Conservation (phyloP, 306 rosid species). For the Rosa multiflora region DNA sequence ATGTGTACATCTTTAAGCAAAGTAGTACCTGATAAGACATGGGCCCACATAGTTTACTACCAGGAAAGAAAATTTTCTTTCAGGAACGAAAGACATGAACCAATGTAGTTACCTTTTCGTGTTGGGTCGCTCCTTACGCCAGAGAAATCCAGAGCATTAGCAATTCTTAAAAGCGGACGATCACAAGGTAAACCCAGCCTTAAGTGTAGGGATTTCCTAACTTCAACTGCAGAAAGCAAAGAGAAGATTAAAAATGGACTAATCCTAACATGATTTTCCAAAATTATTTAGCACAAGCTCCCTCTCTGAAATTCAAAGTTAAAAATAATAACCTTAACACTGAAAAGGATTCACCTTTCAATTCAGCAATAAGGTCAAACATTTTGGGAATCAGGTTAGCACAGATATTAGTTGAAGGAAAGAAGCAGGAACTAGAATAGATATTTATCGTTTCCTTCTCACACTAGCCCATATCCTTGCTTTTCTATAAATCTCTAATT, state of each 20-base stretch:
- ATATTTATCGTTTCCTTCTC: not conserved
- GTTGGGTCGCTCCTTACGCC: conserved; percentile 36
- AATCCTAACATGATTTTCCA: not conserved
- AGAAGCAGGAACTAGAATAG: not conserved
- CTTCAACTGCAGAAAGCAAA: conserved; percentile 69
- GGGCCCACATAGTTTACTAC: conserved; percentile 7
- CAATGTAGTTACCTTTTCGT: conserved; percentile 54
- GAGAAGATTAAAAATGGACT: not conserved
- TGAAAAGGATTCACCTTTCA: not conserved
- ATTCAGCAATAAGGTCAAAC: not conserved
- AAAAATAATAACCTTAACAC: not conserved
- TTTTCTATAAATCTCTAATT: no score
- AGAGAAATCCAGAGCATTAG: conserved; percentile 72
- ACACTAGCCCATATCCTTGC: not conserved
- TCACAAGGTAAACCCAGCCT: conserved; percentile 85
- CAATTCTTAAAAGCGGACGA: conserved; percentile 88
- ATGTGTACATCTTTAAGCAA: conserved; percentile 79
- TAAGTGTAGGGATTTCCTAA: conserved; percentile 76
- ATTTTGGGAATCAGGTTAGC: not conserved
- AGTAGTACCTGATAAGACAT: conserved; percentile 52
- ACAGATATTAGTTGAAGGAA: not conserved
- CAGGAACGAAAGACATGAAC: not conserved
- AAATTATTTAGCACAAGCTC: conserved; percentile 11
- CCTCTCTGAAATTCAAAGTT: not conserved
- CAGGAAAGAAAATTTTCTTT: not conserved